Conservation (phyloP, 1,284 basidiomycete genomes). For the Marasmius sp. region DNA sequence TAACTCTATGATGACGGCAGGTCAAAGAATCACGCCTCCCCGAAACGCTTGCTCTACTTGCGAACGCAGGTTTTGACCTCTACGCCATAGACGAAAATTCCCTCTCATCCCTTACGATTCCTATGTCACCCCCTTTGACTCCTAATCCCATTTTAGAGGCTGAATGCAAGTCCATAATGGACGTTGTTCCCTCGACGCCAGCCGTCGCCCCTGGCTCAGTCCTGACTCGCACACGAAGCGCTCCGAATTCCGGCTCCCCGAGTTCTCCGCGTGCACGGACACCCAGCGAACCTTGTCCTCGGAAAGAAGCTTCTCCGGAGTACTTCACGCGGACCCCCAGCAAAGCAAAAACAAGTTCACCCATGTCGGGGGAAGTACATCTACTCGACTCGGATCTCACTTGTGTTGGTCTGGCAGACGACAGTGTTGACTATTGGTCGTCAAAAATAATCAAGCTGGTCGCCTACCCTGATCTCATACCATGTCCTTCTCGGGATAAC, state of each 20-base stretch:
- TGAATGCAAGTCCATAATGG: constrained; percentile 35
- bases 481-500: constrained; percentile 15
- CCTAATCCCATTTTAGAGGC: constrained; percentile 23
- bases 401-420: constrained; percentile 61
- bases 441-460: constrained; percentile 74
- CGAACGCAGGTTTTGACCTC: constrained; percentile 64
- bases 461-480: constrained; percentile 70
- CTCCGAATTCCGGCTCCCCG: constrained; percentile 32
- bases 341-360: constrained; percentile 44
- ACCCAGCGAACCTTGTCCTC: neutral
- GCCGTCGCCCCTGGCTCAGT: neutral
- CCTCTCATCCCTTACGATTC: constrained; percentile 29
- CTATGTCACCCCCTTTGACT: constrained; percentile 37
- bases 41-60: constrained; percentile 61
- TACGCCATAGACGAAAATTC: constrained; percentile 54
- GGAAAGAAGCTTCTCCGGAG: neutral
- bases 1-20: constrained; percentile 30
- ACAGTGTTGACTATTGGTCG: constrained; percentile 65
- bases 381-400: constrained; percentile 54
- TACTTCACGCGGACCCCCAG: constrained; percentile 15
- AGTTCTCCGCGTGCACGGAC: constrained; percentile 15
- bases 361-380: constrained; percentile 45
- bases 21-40: constrained; percentile 65
- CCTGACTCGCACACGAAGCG: constrained; percentile 39
- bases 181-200: constrained; percentile 23